Percentiles rank a stretch among this genome's conserved stretches.
Evolutionary conservation across 2,329 filamentous ascomycete species (phyloP).

Genomic region (Sporothrix protearum): DNA sequence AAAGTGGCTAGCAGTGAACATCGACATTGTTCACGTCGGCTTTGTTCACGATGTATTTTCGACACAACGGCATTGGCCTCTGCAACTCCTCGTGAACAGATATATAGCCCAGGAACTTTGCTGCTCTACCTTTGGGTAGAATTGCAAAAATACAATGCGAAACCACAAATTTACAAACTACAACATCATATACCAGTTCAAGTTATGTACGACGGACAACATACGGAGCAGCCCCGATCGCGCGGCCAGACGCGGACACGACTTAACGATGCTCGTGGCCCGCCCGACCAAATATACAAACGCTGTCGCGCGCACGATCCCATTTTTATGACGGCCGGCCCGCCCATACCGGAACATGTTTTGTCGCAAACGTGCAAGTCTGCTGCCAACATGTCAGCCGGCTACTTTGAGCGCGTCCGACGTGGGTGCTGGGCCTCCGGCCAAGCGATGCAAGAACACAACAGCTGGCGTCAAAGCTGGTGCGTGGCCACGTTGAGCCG

Average conservation of each 20-base stretch:
- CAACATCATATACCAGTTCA: too few relatives aligned
- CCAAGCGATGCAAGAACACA: neutral
- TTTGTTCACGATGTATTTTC: neutral
- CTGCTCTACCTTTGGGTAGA: neutral
- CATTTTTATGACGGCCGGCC: neutral
- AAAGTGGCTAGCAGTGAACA: neutral
- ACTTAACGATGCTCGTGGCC: neutral
- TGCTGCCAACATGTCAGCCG: neutral
- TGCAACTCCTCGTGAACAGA: neutral
- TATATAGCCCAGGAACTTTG: neutral
- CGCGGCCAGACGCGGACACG: neutral
- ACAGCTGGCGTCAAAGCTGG: neutral
- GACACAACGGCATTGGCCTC: neutral
- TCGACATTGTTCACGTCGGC: neutral
- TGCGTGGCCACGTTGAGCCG: neutral
- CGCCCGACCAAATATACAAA: neutral
- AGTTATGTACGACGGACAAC: neutral
- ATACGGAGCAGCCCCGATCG: neutral
- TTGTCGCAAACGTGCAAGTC: neutral
- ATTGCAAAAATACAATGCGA: too few relatives aligned
- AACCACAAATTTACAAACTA: too few relatives aligned
- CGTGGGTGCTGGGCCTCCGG: neutral
- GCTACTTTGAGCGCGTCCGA: neutral
- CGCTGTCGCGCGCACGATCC: neutral
- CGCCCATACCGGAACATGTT: neutral